Conservation (phyloP, 1,284 basidiomycete species). For the Earliella scabrosa region DNA sequence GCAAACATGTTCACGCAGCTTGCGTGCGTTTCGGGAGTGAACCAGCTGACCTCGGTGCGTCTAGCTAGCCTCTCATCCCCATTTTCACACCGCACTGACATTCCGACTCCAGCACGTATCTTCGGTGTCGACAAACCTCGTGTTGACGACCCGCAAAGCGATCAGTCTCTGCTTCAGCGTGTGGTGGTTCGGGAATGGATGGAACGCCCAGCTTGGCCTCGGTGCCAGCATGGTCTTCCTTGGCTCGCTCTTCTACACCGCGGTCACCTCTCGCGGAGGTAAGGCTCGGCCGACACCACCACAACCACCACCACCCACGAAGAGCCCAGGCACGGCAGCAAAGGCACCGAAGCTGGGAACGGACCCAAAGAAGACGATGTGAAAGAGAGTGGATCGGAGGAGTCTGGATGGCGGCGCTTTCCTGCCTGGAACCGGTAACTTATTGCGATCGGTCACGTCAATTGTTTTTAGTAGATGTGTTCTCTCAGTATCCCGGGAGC, state of each 20-base stretch:
- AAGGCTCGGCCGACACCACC: neutral
- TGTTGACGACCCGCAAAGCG: slow-evolving; percentile 72
- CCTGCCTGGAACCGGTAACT: no score
- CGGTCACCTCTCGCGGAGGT: slow-evolving; percentile 23
- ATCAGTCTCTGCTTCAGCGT: slow-evolving; percentile 74
- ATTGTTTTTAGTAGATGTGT: no score
- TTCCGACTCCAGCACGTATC: slow-evolving; percentile 57
- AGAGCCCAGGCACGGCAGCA: no score
- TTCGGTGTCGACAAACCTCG: slow-evolving; percentile 74
- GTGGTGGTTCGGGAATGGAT: slow-evolving; percentile 75
- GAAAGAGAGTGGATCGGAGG: no score
- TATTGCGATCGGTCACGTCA: no score
- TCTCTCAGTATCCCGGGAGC: no score
- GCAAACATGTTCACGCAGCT: slow-evolving; percentile 82
- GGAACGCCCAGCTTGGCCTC: slow-evolving; percentile 61
- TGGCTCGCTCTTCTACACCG: slow-evolving; percentile 60
- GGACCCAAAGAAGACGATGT: no score
- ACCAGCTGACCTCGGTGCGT: slow-evolving; percentile 77
- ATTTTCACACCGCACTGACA: neutral
- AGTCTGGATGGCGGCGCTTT: no score
- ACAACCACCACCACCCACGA: no score
- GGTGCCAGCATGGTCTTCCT: slow-evolving; percentile 71
- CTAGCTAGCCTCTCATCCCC: neutral
- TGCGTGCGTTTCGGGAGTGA: slow-evolving; percentile 88
- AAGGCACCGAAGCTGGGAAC: no score